Evolutionary conservation across 331 rosid genomes (phyloP), one percentile per base, ranked within the genome.

Genomic region (Stylosanthes scabra): DNA sequence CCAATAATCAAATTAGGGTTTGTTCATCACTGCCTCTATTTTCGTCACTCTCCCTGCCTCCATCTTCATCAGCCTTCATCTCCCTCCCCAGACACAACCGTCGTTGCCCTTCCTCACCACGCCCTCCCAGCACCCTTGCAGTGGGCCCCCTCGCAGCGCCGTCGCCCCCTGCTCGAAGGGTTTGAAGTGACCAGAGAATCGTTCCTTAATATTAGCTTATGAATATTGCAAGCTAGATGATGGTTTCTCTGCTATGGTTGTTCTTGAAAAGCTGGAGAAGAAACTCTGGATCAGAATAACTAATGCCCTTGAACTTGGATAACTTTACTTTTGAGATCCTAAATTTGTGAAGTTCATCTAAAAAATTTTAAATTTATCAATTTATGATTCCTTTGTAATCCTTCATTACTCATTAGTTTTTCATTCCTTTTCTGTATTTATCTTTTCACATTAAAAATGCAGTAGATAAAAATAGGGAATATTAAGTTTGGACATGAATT

Each of bases 371-470:
- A 5, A 80, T 91, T 45, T 88, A 86, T 12, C 99, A 94, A 85
- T 97, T 94, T 62, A 83, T 94, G 80, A 91, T 90, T 86, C 99
- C 99, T 10, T 96, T 94, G 55, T 94, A 88, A 91, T 25, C 29
- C 6, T 6, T 1, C 28, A 11, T 2, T 25, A 14, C 8, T 2
- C 3, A 50, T 69, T 12, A n/a, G 7, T 15, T 15, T 29, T n/a
- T 6, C 14, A 4, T n/a, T 5, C 45, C 25, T 5, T 6, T 11
- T 11, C 27, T 40, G 15, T 76, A 3, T 76, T 12, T 79, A 60
- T 16, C 29, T 29, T 66, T 25, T 0, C 49, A 67, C 25, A 20
- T 20, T 20, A 20, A 20, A 20, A 6, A 59, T 14, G 59, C 4
- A 40, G 44, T 41, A 25, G 11, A 3, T 34, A 66, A 31, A 2